A percentile compares a stretch with the other conserved stretches of the same genome.
Conservation (phyloP, 2,329 filamentous ascomycete species). For the Hirsutella thompsonii region DNA sequence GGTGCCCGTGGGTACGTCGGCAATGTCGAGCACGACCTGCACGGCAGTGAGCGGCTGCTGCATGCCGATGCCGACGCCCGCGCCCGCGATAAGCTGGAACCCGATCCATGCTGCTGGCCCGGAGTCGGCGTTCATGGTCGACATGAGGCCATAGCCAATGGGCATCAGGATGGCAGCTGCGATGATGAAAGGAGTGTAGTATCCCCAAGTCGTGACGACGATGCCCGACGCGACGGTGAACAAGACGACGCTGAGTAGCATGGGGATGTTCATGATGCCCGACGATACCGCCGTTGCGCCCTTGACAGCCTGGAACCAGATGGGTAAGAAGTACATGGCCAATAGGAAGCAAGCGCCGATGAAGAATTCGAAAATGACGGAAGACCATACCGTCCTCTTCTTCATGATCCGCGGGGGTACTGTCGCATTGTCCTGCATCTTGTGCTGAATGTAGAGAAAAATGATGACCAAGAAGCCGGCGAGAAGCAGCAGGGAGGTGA, state of each 20-base stretch:
- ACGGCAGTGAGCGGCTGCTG: constrained; percentile 26
- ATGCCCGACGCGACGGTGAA: constrained; percentile 36
- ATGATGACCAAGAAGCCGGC: constrained; percentile 28
- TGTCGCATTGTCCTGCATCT: constrained; percentile 28
- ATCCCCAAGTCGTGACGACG: constrained; percentile 33
- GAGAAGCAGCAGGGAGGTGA: constrained; percentile 40
- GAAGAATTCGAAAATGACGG: constrained; percentile 31
- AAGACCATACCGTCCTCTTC: constrained; percentile 26
- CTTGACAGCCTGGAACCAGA: constrained; percentile 42
- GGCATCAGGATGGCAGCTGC: background rate
- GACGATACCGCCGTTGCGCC: constrained; percentile 36
- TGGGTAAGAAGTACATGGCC: constrained; percentile 37
- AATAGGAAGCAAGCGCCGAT: constrained; percentile 41
- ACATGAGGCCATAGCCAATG: background rate
- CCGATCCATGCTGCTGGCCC: constrained; percentile 35
- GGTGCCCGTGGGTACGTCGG: constrained; percentile 29
- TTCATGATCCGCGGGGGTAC: constrained; percentile 32
- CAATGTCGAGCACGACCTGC: constrained; percentile 23
- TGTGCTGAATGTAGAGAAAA: constrained; percentile 34
- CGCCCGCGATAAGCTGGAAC: constrained; percentile 36
- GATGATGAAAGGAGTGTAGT: constrained; percentile 26
- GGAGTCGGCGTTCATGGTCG: background rate
- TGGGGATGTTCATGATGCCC: constrained; percentile 40
- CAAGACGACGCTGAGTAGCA: constrained; percentile 33
- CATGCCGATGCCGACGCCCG: constrained; percentile 23